These are phyloP conservation scores for Aspergillus taichungensis DNA, from an alignment of 495 filamentous ascomycete species.

Conservation along the genomic window DNA sequence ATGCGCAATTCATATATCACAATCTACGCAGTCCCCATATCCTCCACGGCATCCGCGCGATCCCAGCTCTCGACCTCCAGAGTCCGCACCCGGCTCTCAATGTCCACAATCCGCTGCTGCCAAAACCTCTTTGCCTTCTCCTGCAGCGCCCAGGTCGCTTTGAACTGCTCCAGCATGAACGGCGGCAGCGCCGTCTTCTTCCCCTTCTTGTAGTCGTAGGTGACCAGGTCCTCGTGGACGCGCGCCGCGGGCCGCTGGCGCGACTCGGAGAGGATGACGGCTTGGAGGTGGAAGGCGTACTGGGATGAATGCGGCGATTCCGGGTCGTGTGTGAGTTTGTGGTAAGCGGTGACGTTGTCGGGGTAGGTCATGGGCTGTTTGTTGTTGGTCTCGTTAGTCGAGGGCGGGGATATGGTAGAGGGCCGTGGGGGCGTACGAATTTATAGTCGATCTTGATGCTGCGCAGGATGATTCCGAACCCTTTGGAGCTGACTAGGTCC, in stretches of 20 bases:
- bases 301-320: conserved; percentile 22
- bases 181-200: conserved; percentile 46
- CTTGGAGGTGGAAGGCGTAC: conserved; percentile 49
- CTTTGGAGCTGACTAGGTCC: conserved; percentile 56
- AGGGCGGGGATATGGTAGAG: not conserved
- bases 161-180: conserved; percentile 61
- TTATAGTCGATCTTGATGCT: conserved; percentile 84
- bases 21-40: conserved; percentile 46
- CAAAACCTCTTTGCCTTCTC: conserved; percentile 45
- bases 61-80: conserved; percentile 75
- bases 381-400: not conserved
- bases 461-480: conserved; percentile 68
- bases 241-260: conserved; percentile 70
- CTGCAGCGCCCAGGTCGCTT: conserved; percentile 57
- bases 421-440: conserved; percentile 52
- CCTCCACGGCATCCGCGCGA: conserved; percentile 58
- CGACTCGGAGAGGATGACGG: conserved; percentile 67
- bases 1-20: not conserved
- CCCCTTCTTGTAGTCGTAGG: conserved; percentile 69
- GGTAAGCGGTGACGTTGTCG: conserved; percentile 80
- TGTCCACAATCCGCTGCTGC: conserved; percentile 41
- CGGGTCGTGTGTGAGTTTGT: conserved; percentile 59
- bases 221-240: conserved; percentile 72
- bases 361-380: conserved; percentile 84
- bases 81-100: conserved; percentile 45